Evolutionary conservation across 352 stramenopile genomes (phyloP).

Genomic region (Aphanomyces stellatus): DNA sequence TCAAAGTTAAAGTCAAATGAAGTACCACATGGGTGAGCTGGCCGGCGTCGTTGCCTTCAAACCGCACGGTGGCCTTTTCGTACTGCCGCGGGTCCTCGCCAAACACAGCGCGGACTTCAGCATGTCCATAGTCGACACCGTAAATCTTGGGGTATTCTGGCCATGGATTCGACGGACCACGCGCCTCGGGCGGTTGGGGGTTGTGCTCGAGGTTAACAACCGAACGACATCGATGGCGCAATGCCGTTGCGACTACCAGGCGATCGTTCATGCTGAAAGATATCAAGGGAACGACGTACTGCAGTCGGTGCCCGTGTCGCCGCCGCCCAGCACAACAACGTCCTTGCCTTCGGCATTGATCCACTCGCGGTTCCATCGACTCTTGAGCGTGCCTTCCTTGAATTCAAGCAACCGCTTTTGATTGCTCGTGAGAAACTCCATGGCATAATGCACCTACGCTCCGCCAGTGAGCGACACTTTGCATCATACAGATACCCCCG

Average conservation of each 20-base stretch:
- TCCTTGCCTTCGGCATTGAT: conserved; percentile 96
- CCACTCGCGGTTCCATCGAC: conserved; percentile 90
- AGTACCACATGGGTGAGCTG: conserved; percentile 73
- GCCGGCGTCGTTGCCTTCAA: conserved; percentile 63
- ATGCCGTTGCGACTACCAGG: conserved; percentile 88
- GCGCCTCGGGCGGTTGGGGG: conserved; percentile 81
- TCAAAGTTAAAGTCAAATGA: not conserved
- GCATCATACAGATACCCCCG: conserved; percentile 38
- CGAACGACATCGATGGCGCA: conserved; percentile 94
- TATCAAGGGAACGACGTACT: conserved; percentile 30
- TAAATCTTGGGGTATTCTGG: conserved; percentile 96
- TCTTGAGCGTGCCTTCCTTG: conserved; percentile 93
- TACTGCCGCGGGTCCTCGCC: conserved; percentile 85
- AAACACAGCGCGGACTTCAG: conserved; percentile 89
- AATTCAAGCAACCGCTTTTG: conserved; percentile 95
- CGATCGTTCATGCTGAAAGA: not conserved
- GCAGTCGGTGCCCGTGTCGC: conserved; percentile 96
- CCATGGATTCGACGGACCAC: conserved; percentile 94
- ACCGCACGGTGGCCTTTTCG: conserved; percentile 60
- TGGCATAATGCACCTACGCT: conserved; percentile 92
- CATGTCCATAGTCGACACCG: conserved; percentile 97
- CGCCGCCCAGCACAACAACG: conserved; percentile 97
- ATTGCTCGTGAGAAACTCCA: conserved; percentile 97
- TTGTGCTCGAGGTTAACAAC: conserved; percentile 97
- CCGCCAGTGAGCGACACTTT: not conserved